Conservation (phyloP, 306 rosid genomes). For the Ormosia emarginata region DNA sequence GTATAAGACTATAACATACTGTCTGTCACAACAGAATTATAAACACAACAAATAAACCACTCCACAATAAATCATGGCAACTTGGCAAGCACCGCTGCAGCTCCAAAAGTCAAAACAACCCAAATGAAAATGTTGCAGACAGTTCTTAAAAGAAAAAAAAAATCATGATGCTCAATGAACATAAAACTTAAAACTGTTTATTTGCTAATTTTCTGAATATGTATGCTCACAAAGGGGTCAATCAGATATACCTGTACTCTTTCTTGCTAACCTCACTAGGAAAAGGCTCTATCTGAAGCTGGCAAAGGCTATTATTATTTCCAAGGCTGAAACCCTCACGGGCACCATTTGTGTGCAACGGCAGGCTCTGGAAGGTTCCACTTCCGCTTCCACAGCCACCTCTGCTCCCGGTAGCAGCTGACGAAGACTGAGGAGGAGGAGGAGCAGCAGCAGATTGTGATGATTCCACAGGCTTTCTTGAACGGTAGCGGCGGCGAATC, state of each 20-base stretch:
- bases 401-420: slow-evolving; percentile 20
- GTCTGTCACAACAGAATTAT: not conserved
- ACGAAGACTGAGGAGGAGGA: too few species aligned
- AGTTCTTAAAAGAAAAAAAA: too few species aligned
- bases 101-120: slow-evolving; percentile 32
- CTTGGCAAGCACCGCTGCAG: slow-evolving; percentile 6
- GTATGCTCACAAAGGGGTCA: not conserved
- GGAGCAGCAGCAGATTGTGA: not conserved
- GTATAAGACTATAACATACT: not conserved
- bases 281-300: slow-evolving; percentile 50
- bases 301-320: slow-evolving; percentile 18
- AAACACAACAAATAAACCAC: not conserved
- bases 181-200: not conserved
- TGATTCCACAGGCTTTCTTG: slow-evolving; percentile 88
- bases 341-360: slow-evolving; percentile 53
- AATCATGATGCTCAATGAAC: not conserved
- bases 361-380: slow-evolving; percentile 57
- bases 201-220: not conserved
- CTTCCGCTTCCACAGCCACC: slow-evolving; percentile 31
- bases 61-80: slow-evolving; percentile 16
- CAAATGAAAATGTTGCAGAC: not conserved
- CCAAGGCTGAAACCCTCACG: slow-evolving; percentile 53
- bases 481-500: slow-evolving; percentile 75
- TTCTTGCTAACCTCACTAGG: slow-evolving; percentile 62
- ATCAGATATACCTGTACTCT: slow-evolving; percentile 58